phyloP scores from a whole-genome alignment of 1,284 basidiomycete species.

The Singerocomus inundabilis region DNA sequence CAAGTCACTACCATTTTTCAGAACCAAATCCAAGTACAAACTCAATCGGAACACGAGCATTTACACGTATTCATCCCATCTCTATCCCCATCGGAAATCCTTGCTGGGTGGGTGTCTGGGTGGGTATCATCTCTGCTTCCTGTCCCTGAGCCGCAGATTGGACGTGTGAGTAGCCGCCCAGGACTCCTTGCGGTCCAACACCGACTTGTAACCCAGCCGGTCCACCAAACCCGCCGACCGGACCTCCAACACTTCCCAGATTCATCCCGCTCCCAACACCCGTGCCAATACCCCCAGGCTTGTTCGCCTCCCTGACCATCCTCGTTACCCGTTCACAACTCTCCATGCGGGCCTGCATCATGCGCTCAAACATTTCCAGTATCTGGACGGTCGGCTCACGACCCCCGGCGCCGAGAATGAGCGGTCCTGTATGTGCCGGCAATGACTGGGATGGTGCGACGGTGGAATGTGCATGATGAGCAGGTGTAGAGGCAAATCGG shows the following conservation, averaged over 20 bases:
- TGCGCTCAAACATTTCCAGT: constrained; percentile 64
- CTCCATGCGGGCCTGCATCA: constrained; percentile 72
- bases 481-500: constrained; percentile 16
- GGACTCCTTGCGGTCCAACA: constrained; percentile 24
- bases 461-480: constrained; percentile 11
- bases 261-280: constrained; percentile 10
- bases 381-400: constrained; percentile 51
- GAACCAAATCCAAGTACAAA: no score
- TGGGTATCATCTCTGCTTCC: constrained; percentile 11
- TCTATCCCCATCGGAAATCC: constrained; percentile 23
- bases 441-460: constrained; percentile 19
- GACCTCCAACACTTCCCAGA: constrained; percentile 27
- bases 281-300: constrained; percentile 16
- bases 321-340: constrained; percentile 64
- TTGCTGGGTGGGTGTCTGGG: constrained; percentile 20
- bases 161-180: constrained; percentile 15
- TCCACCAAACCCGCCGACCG: constrained; percentile 32
- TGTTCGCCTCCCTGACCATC: constrained; percentile 52
- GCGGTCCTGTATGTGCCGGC: constrained; percentile 18
- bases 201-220: constrained; percentile 26
- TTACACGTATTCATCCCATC: constrained; percentile 6
- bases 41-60: no score
- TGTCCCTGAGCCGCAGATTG: constrained; percentile 12
- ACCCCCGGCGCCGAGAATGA: constrained; percentile 28
- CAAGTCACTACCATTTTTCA: no score